These are phyloP conservation scores for Trichoderma asperellum DNA, from an alignment of 2,329 filamentous ascomycete genomes.

Conservation along the genomic window DNA sequence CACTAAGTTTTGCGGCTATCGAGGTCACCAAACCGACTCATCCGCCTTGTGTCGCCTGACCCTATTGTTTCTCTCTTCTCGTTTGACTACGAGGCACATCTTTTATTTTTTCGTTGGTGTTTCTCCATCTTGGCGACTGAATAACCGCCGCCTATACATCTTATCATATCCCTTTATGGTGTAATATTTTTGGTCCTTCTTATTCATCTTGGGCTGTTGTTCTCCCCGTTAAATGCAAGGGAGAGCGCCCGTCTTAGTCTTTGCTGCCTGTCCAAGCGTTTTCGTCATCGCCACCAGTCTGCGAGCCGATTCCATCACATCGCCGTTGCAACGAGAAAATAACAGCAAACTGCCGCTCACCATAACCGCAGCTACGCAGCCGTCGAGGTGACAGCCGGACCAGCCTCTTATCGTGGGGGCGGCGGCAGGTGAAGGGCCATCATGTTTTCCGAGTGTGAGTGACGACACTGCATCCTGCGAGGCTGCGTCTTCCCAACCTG, in stretches of 20 bases:
- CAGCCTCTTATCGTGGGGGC: constrained; percentile 37
- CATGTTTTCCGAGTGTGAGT: constrained; percentile 80
- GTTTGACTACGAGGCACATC: not conserved
- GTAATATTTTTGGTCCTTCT: not conserved
- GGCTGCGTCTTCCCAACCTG: not conserved
- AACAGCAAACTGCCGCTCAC: constrained; percentile 1
- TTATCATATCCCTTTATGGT: constrained; percentile 9
- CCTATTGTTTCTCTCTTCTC: constrained; percentile 4
- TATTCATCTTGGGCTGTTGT: not conserved
- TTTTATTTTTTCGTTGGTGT: not conserved
- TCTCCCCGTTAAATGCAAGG: constrained; percentile 18
- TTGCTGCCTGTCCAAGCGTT: constrained; percentile 20
- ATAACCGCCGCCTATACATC: constrained; percentile 18
- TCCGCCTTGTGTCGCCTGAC: constrained; percentile 29
- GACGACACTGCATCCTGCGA: not conserved
- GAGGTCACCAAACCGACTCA: constrained; percentile 30
- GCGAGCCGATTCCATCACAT: constrained; percentile 18
- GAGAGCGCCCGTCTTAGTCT: constrained; percentile 16
- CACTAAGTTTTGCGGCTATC: constrained; percentile 28
- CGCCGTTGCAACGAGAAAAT: constrained; percentile 10
- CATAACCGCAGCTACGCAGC: not conserved
- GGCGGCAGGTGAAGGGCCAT: constrained; percentile 41
- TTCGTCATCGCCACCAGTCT: constrained; percentile 27
- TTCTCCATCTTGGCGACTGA: constrained; percentile 1
- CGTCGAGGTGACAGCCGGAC: constrained; percentile 24